Evolutionary conservation across 805 yeast genomes (phyloP), one percentile per base, ranked within the genome.

Genomic region (Tanozyma kutaoensis): DNA sequence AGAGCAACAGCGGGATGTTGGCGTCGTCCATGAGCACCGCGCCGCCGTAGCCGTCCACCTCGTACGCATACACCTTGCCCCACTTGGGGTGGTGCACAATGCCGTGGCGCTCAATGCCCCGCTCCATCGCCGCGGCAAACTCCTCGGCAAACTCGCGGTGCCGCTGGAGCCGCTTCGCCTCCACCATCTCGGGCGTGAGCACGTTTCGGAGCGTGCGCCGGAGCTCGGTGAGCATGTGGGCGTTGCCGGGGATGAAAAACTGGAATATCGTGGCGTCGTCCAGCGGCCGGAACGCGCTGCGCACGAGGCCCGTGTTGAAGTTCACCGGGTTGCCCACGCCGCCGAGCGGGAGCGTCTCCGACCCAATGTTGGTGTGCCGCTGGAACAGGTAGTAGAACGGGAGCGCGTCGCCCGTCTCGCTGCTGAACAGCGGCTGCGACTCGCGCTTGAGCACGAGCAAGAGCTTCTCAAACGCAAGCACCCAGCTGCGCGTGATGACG

Each of bases 321-420:
- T 74, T 75, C 1, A 79, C 86, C 0, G 95, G 95, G 43, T 81
- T 78, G 2, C 95, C 95, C 1, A 67, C 65, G 1, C 95, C 95
- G 1, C 68, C 67, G 24, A 82, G 55, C 3, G 85, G 74, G 30
- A 80, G 62, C 0, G 95, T 84, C 42, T 85, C 95, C 0, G 88
- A 62, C 0, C 93, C 93, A 15, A 71, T 57, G 32, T 69, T 69
- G 0, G 95, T 82, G 19, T 72, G 49, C 37, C 94, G 62, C 47
- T 75, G 76, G 56, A 84, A 84, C 4, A 71, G 54, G 46, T 85
- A 84, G 22, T 54, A 62, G 28, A 66, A 66, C 1, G 61, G 61
- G 16, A 52, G 30, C 3, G 69, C 61, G 8, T 48, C 41, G 3
- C 82, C 84, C 0, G 61, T 50, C 11, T 49, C 40, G 13, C 57